Evolutionary conservation across 2,329 filamentous ascomycete genomes (phyloP), one percentile per base, ranked within the genome.

Genomic region (Rutstroemia sp.): DNA sequence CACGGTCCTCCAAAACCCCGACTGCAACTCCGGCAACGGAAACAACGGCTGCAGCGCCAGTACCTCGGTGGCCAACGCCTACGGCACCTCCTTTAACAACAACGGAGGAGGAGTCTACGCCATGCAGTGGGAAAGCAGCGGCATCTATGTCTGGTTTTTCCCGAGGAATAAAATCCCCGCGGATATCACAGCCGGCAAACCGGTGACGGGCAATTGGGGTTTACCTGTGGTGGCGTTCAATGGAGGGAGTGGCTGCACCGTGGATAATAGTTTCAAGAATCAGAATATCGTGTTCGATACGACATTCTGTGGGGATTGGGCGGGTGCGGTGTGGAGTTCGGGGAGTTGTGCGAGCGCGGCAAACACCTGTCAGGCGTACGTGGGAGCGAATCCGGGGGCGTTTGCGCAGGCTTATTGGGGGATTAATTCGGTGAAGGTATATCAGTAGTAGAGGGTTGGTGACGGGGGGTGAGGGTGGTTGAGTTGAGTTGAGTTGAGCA

Each of bases 221-320:
- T 12, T 73, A 70, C 0, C 88, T 92, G 0, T 69, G 1, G 88
- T 87, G 9, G 76, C 76, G 36, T 96, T 95, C 72, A 81, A 83
- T 10, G 79, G 76, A 42, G n/a, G n/a, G 10, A 82, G 80, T 1
- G 77, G 75, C 56, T 96, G 92, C 72, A 74, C 92, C 64, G 87
- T 95, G 61, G 75, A 84, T 58, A 62, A 72, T 1, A 79, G 86
- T 70, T 95, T 96, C 74, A 74, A 75, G 58, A 72, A 86, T 58
- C 80, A 95, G 74, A 81, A 86, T 64, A 83, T 96, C 61, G 81
- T 92, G 61, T 85, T 94, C 71, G 83, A 92, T 72, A 94, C 85
- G 0, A 88, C 87, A 5, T 89, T 95, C 70, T 96, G 92, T 71
- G 92, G 92, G 19, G 52, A 87, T 68, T 96, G 90, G 91, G 91